Conservation (phyloP, 2,329 filamentous ascomycete genomes). For the Colletotrichum sp. region DNA sequence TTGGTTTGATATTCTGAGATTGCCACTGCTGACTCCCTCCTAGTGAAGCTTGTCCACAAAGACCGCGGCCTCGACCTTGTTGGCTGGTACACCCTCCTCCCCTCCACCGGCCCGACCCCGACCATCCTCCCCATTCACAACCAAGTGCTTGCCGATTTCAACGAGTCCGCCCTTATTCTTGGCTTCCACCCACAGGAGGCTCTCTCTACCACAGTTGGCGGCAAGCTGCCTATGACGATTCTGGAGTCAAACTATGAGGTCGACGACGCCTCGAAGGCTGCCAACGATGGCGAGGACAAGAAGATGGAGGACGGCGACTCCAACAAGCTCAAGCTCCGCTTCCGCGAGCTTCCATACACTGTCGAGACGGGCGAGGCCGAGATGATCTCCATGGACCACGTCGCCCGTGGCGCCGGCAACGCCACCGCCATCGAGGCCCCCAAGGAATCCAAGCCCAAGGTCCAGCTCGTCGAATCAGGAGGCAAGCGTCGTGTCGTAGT, state of each 20-base stretch:
- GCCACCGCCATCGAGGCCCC: conserved; percentile 63
- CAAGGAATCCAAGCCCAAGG: conserved; percentile 46
- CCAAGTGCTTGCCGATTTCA: conserved; percentile 75
- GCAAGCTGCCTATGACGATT: conserved; percentile 86
- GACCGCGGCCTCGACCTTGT: conserved; percentile 83
- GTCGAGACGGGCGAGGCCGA: conserved; percentile 95
- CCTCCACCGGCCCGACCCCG: conserved; percentile 72
- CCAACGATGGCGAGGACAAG: conserved; percentile 65
- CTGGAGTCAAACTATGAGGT: conserved; percentile 85
- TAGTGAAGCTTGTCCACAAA: conserved; percentile 90
- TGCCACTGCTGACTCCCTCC: neutral
- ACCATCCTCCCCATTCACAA: conserved; percentile 77
- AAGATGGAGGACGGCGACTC: conserved; percentile 72
- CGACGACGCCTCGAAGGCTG: conserved; percentile 53
- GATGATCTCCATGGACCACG: conserved; percentile 96
- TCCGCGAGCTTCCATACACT: conserved; percentile 83
- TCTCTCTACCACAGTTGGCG: conserved; percentile 63
- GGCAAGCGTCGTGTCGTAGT: conserved; percentile 47
- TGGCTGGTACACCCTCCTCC: conserved; percentile 87
- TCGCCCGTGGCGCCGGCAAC: conserved; percentile 83
- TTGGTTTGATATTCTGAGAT: neutral
- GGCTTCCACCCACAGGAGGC: conserved; percentile 78
- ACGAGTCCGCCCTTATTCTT: conserved; percentile 87
- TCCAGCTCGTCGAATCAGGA: conserved; percentile 50
- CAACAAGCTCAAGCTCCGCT: conserved; percentile 65